These are phyloP conservation scores for Ilyonectria destructans DNA, from an alignment of 2,329 filamentous ascomycete species.

Conservation along the genomic window DNA sequence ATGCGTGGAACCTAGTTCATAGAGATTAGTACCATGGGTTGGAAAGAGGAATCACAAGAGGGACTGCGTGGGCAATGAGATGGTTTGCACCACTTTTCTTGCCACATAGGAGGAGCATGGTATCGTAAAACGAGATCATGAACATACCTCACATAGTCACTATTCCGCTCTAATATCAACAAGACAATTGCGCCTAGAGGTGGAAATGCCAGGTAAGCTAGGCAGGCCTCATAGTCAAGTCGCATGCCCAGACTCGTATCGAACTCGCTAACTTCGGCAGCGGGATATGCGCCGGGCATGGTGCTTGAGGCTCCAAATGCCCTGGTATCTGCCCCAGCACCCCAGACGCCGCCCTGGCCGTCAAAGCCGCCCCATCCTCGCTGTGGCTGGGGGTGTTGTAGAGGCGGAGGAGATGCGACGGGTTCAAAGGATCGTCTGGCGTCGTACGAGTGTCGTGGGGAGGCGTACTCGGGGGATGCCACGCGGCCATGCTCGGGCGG, in stretches of 20 bases:
- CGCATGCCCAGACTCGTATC: constrained; percentile 91
- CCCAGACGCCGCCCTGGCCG: constrained; percentile 54
- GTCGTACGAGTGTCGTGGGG: constrained; percentile 71
- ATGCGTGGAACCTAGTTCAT: constrained; percentile 87
- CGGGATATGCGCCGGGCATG: constrained; percentile 58
- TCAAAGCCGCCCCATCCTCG: constrained; percentile 66
- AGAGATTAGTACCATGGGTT: constrained; percentile 25
- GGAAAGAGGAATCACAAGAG: neutral
- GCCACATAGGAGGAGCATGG: neutral
- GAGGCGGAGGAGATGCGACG: constrained; percentile 58
- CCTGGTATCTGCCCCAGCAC: constrained; percentile 42
- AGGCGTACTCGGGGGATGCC: constrained; percentile 76
- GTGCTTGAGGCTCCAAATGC: constrained; percentile 44
- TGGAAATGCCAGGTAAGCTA: constrained; percentile 90
- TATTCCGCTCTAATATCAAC: constrained; percentile 91
- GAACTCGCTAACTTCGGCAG: constrained; percentile 81
- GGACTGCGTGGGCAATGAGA: neutral
- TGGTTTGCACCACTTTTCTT: too few relatives aligned
- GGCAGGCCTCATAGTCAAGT: constrained; percentile 90
- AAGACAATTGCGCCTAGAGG: constrained; percentile 89
- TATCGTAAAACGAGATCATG: neutral
- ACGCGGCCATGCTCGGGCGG: constrained; percentile 88
- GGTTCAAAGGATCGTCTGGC: constrained; percentile 71
- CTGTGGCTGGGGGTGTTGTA: constrained; percentile 70
- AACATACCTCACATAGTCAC: constrained; percentile 93